Evolutionary conservation across 345 rosid species (phyloP), one percentile per base, ranked within the genome.

Genomic region (Angophora floribunda): DNA sequence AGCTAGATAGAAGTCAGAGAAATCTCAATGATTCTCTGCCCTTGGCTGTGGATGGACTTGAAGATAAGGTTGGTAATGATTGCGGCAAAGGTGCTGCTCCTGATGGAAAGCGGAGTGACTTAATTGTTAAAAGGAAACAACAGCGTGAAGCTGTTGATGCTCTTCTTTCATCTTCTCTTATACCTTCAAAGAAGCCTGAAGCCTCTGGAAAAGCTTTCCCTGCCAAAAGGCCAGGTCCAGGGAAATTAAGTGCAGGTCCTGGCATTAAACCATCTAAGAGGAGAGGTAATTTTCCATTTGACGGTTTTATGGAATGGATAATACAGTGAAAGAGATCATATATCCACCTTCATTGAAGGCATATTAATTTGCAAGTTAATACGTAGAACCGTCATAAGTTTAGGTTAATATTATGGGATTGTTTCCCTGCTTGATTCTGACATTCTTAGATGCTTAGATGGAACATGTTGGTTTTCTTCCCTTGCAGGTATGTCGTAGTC

Each of bases 101-200:
- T 44, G 90, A 52, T 52, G 93, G 92, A 51, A 88, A 91, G 90
- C 92, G 88, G 90, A 91, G 90, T 67, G 95, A 95, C 92, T 61
- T 93, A 36, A 90, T 92, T 85, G 86, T 93, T 24, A 94, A 95
- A 92, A 93, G 98, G 88, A 97, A 96, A 91, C 93, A 93, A 55
- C 95, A 97, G 87, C 96, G 99, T 32, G 96, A 96, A 91, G 98
- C 96, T 89, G 98, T 96, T 90, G 96, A 94, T 86, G 99, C 99
- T 65, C 95, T 98, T 93, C 96, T 98, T 87, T 90, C 85, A 85
- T 93, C 98, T 45, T 94, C 98, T 90, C 93, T 97, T 87, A 95
- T 96, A 92, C 94, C 98, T 88, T 94, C 98, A 7, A 95, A 95
- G 89, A 95, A 92, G 90, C 89, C 95, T 61, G 94, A 92, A 87